Percentiles rank a stretch among this genome's conserved stretches.
phyloP scores from a whole-genome alignment of 1,139 yeast species.

The Ashbya aceris region DNA sequence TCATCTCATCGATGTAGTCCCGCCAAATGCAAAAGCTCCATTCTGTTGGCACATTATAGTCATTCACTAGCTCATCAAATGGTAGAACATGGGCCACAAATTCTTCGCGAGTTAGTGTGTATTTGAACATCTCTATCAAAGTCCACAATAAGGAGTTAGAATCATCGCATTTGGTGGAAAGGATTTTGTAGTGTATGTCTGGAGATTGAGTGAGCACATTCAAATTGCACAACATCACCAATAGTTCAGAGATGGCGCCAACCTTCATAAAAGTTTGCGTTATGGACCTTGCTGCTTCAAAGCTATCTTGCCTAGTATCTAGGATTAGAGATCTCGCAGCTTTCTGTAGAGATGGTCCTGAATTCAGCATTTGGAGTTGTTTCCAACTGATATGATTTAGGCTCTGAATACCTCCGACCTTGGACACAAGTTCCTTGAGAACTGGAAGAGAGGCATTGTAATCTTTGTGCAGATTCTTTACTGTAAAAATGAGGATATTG shows the following conservation, averaged over 20 bases:
- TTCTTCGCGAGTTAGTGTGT: constrained; percentile 36
- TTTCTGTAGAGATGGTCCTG: constrained; percentile 51
- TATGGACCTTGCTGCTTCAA: constrained; percentile 45
- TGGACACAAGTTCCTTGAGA: constrained; percentile 55
- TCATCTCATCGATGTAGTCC: constrained; percentile 20
- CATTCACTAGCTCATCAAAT: constrained; percentile 38
- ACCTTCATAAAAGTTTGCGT: constrained; percentile 40
- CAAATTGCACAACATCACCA: constrained; percentile 52
- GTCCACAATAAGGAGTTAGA: constrained; percentile 55
- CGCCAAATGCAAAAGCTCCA: constrained; percentile 85
- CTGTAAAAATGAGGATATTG: constrained; percentile 50
- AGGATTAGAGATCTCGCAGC: constrained; percentile 54
- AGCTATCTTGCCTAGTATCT: constrained; percentile 45
- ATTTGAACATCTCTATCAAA: constrained; percentile 49
- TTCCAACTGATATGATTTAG: constrained; percentile 27
- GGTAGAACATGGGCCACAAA: constrained; percentile 37
- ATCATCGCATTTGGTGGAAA: constrained; percentile 68
- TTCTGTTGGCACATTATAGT: constrained; percentile 46
- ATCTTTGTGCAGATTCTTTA: constrained; percentile 56
- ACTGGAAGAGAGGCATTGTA: constrained; percentile 61
- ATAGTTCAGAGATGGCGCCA: constrained; percentile 50
- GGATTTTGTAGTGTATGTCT: constrained; percentile 56
- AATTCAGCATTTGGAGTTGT: constrained; percentile 60
- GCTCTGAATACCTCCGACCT: constrained; percentile 79
- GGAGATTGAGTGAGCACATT: constrained; percentile 36